Percentiles rank a stretch among this genome's conserved stretches.
Evolutionary conservation across 2,329 filamentous ascomycete genomes (phyloP).

Genomic region (Chaetomium strumarium): DNA sequence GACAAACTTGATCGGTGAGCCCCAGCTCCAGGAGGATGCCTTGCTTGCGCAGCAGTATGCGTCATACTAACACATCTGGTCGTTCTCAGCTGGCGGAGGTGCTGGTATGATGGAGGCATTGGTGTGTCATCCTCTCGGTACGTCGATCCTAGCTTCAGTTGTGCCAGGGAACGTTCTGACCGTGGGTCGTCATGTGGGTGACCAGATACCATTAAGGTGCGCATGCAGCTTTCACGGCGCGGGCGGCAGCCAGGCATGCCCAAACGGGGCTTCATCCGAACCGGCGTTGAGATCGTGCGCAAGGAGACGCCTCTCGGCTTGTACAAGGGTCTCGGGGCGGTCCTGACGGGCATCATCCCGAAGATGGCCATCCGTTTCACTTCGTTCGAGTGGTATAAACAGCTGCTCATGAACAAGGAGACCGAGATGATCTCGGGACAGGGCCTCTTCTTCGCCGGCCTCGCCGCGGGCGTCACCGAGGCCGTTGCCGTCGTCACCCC

Average conservation of each 20-base stretch:
- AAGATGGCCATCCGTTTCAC: constrained; percentile 99
- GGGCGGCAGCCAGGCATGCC: constrained; percentile 77
- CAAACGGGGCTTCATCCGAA: constrained; percentile 79
- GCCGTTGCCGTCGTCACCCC: constrained; percentile 94
- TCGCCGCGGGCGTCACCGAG: constrained; percentile 90
- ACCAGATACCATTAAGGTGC: constrained; percentile 85
- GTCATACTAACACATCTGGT: constrained; percentile 21
- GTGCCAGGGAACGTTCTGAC: background rate
- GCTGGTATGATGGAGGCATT: constrained; percentile 99
- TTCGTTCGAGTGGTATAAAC: constrained; percentile 94
- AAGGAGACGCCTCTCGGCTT: constrained; percentile 87
- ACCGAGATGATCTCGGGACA: constrained; percentile 63
- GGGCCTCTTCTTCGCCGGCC: constrained; percentile 66
- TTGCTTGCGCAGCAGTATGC: background rate
- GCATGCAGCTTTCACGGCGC: constrained; percentile 94
- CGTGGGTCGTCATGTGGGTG: background rate
- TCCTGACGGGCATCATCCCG: constrained; percentile 90
- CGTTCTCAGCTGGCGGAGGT: constrained; percentile 72
- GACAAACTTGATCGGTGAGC: constrained; percentile 81
- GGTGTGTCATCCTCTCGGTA: constrained; percentile 88
- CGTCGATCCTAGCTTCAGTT: constrained; percentile 24
- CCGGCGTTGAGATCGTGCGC: constrained; percentile 78
- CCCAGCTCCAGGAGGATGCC: constrained; percentile 24
- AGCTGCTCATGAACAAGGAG: constrained; percentile 62
- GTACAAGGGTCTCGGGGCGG: constrained; percentile 97